phyloP scores from a whole-genome alignment of 2,329 filamentous ascomycete species.

The Phialophora chinensis region DNA sequence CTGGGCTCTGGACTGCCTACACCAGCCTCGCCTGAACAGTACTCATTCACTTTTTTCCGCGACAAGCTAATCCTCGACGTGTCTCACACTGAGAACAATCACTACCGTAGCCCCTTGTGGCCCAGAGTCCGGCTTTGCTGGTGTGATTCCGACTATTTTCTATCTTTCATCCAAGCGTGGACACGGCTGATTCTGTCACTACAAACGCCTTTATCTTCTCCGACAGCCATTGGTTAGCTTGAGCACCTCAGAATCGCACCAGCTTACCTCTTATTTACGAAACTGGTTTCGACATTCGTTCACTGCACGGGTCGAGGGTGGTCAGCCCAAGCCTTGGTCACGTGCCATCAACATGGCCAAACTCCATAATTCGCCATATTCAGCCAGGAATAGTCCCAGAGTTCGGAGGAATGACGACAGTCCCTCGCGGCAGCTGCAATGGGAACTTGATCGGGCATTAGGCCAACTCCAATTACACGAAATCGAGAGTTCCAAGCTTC shows the following conservation, averaged over 20 bases:
- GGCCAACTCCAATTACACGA: slow-evolving; percentile 51
- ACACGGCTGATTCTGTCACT: background rate
- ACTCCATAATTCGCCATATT: slow-evolving; percentile 29
- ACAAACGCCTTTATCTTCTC: background rate
- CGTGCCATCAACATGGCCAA: slow-evolving; percentile 27
- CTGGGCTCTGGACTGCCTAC: background rate
- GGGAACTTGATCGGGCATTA: slow-evolving; percentile 50
- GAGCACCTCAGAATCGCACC: background rate
- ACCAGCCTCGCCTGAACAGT: background rate
- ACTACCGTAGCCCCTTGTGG: background rate
- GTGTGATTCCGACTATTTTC: background rate
- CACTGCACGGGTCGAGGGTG: slow-evolving; percentile 2
- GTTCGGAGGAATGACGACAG: slow-evolving; percentile 33
- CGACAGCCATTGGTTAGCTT: background rate
- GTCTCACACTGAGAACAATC: background rate
- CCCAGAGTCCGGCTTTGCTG: background rate
- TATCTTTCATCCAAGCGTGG: background rate
- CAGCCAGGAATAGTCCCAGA: slow-evolving; percentile 28
- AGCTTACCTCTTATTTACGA: background rate
- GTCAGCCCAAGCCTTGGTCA: slow-evolving; percentile 17
- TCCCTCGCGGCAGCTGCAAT: slow-evolving; percentile 35
- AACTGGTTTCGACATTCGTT: slow-evolving; percentile 4
- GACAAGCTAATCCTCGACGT: slow-evolving; percentile 4
- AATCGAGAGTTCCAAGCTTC: slow-evolving; percentile 51
- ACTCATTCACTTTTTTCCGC: background rate